phyloP scores from a whole-genome alignment of 176 grass and related monocot genomes.

The Aegilops speltoides region DNA sequence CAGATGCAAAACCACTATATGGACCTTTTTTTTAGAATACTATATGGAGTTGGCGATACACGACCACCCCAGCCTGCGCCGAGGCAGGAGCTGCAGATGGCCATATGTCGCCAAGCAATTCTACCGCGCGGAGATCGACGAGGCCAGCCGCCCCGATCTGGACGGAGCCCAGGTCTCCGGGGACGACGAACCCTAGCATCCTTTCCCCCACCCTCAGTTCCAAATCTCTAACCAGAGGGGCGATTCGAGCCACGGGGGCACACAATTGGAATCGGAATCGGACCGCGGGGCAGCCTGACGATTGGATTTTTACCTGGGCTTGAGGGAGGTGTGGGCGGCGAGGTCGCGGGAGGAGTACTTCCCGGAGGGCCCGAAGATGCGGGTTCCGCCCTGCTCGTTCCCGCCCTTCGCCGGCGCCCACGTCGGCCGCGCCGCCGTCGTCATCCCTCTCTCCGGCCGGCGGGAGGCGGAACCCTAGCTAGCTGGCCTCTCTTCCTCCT shows the following conservation, averaged over 20 bases:
- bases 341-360: conserved; percentile 94
- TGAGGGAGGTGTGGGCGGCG: conserved; percentile 90
- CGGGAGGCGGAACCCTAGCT: conserved; percentile 17
- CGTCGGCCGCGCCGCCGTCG: conserved; percentile 93
- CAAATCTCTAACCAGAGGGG: fast-evolving
- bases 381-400: conserved; percentile 91
- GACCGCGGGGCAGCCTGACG: neutral
- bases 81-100: neutral
- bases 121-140: neutral
- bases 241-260: neutral
- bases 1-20: neutral
- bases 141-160: neutral
- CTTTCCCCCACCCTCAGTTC: fast-evolving
- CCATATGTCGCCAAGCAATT: neutral
- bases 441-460: conserved; percentile 40
- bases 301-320: conserved; percentile 94
- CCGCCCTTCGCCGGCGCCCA: conserved; percentile 98
- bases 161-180: neutral
- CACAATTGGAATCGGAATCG: neutral
- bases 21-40: no score
- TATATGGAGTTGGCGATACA: neutral
- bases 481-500: neutral
- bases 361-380: conserved; percentile 87
- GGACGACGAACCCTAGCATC: neutral
- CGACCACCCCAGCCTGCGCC: neutral